Base-by-base conservation (phyloP, 2,329 filamentous ascomycete species). In the Epichloe hybrida region DNA sequence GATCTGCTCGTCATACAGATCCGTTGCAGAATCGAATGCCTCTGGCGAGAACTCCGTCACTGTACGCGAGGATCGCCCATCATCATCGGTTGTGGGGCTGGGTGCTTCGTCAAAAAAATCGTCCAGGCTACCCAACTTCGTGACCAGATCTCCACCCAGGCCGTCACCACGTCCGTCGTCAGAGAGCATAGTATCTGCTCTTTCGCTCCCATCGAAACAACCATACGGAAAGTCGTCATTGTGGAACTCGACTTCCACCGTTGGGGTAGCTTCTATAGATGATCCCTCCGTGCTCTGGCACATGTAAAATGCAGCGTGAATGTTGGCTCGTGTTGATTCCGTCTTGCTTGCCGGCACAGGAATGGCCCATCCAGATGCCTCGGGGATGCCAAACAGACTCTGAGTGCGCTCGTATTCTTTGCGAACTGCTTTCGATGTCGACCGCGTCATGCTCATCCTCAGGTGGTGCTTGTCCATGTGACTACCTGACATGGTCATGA, bases 361-460 rank as follows among this genome's bases (percentile, higher is more conserved):
- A 43, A 98, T 88, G 0, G 93, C 93, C 93, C 93, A 98, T 2
- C 93, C 93, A 15, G 88, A 93, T 21, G 89, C 84, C 63, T 97
- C 91, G 0, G 93, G 93, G 52, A 98, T 97, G 31, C 94, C 94
- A 64, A 97, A 98, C 36, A 98, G 70, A 61, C 89, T 96, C 64
- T 95, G 86, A 0, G 88, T 95, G 21, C 87, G 83, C 62, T 95
- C 91, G 59, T 95, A 97, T 67, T 97, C 90, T 64, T 96, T 97
- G 46, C 88, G 83, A 47, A 93, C 85, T 0, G 85, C 81, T 58
- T 86, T 85, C 0, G 89, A 93, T 2, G 89, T 88, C 1, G 86
- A 83, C 12, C 87, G 84, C 5, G 89, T 90, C 88, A 98, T 96
- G 66, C 91, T 97, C 94, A 98, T 98, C 39, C 93, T 82, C 52